phyloP scores from a whole-genome alignment of 495 filamentous ascomycete genomes.

The Hypoxylon subgilvum region DNA sequence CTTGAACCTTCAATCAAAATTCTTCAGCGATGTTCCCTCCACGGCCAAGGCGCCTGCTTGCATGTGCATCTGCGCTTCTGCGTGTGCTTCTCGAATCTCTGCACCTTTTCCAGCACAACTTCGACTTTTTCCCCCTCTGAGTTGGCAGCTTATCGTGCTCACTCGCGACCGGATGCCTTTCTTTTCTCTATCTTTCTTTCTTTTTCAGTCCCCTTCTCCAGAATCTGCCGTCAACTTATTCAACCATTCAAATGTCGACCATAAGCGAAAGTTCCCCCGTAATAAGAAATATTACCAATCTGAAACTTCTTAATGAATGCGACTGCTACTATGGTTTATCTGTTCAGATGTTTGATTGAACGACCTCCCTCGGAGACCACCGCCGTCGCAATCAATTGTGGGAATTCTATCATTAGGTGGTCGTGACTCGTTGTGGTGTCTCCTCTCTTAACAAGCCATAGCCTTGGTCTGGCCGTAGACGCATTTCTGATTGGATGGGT shows the following conservation, averaged over 20 bases:
- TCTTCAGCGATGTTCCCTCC: conserved; percentile 20
- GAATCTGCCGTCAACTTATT: background rate
- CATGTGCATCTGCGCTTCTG: conserved; percentile 10
- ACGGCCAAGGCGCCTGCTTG: background rate
- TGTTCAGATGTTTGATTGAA: conserved; percentile 11
- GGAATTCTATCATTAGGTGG: too few relatives aligned
- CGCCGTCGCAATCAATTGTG: conserved; percentile 20
- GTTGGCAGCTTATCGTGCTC: background rate
- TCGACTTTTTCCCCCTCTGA: background rate
- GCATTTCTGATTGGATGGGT: conserved; percentile 25
- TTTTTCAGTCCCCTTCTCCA: too few relatives aligned
- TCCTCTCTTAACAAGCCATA: conserved; percentile 22
- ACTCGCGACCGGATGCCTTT: conserved; percentile 1
- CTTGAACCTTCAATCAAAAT: conserved; percentile 17
- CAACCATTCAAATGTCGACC: background rate
- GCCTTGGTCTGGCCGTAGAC: conserved; percentile 10
- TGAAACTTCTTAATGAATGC: conserved; percentile 13
- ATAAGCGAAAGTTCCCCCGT: conserved; percentile 3
- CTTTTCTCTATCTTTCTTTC: too few relatives aligned
- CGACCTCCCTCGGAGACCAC: conserved; percentile 20
- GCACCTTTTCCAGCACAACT: background rate
- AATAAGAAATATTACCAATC: conserved; percentile 11
- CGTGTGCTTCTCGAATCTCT: background rate
- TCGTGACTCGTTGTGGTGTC: conserved; percentile 14
- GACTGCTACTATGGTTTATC: conserved; percentile 5